phyloP scores from a whole-genome alignment of 495 filamentous ascomycete species.

The Sordaria brevicollis region DNA sequence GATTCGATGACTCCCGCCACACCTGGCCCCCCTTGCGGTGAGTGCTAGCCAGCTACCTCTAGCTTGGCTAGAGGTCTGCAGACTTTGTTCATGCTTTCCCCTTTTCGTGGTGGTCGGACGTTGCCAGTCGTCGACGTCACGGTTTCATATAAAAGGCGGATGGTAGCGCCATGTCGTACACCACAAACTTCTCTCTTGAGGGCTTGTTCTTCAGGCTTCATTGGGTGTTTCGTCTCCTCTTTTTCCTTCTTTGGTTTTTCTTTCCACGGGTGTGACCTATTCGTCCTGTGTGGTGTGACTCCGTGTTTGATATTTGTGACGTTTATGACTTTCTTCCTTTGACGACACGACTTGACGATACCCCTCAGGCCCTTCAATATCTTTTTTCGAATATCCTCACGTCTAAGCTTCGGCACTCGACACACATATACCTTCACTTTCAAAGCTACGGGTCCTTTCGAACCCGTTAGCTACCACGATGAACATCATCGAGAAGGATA shows the following conservation, averaged over 20 bases:
- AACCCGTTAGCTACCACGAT: neutral
- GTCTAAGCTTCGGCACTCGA: neutral
- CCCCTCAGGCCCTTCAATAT: neutral
- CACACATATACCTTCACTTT: neutral
- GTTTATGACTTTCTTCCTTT: neutral
- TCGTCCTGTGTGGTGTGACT: neutral
- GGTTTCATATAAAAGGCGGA: neutral
- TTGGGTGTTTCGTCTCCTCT: neutral
- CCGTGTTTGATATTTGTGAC: neutral
- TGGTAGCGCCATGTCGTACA: neutral
- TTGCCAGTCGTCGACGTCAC: neutral
- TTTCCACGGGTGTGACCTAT: neutral
- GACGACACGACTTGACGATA: neutral
- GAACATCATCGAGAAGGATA: neutral
- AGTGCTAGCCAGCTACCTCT: neutral
- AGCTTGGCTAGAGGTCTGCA: neutral
- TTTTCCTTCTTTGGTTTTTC: neutral
- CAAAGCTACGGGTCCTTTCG: neutral
- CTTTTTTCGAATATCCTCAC: neutral
- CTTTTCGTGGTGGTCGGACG: neutral
- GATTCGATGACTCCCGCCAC: neutral
- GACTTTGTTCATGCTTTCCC: neutral
- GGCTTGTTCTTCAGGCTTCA: neutral
- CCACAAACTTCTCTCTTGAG: neutral
- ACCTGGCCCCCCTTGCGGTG: neutral